Base-by-base conservation (phyloP, 225 moss, liverwort and hornwort species). In the Pleurozium schreberi region DNA sequence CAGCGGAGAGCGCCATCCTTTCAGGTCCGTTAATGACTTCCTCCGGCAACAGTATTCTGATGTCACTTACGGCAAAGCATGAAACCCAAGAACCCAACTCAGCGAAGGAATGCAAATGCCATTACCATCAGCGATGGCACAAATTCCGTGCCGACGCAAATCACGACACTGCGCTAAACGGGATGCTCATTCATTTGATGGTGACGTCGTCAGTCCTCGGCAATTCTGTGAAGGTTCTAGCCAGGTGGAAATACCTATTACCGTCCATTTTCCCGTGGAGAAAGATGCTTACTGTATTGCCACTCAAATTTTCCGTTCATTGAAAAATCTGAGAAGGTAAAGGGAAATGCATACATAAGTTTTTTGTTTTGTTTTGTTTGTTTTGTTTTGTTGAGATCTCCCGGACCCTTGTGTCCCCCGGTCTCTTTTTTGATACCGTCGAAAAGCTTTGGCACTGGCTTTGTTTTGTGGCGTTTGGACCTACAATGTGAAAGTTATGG, bases 1-100 rank as follows among this genome's bases (percentile, higher is more conserved):
- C 98, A 66, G 84, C 80, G 18, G 98, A 98, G 93, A 98, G 97
- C 85, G 91, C 97, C 85, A 64, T 96, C 49, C 90, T 98, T 23
- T 96, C 96, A 95, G 97, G 96, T 95, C 85, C 45, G 20, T 36
- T 30, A 28, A 14, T 49, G 33, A 3, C 68, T 50, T 70, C 36
- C n/a, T 74, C 80, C 33, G 75, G 21, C 57, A 25, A 64, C 59
- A 67, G 9, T 52, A 14, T 61, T 49, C 58, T 12, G 85, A 88
- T 85, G 34, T 76, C 80, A 86, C 49, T 66, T 1, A 18, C 52
- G 87, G 87, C 75, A 58, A 77, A 23, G 57, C 61, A 87, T 75
- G 78, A 82, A 89, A 55, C 82, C 36, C 76, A 66, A 53, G 55
- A 85, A 31, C 55, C 18, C 13, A 36, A 50, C 58, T 69, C 53